Base-by-base conservation (phyloP, 75 land plant species). In the Cunninghamia lanceolata region DNA sequence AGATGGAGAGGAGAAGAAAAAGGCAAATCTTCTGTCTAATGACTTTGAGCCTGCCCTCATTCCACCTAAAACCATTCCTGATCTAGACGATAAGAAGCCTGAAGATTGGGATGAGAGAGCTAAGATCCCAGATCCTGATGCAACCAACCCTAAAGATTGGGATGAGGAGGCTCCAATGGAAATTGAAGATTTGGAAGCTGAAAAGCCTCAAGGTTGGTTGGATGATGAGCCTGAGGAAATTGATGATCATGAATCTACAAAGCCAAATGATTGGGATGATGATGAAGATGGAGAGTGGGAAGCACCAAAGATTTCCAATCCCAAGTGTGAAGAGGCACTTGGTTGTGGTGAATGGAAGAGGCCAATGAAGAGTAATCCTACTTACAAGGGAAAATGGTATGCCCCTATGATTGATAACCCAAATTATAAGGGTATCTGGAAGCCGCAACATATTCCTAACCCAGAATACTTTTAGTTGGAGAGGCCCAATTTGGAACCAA, bases 71-170 rank as follows among this genome's bases (percentile, higher is more conserved):
- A n/a, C n/a, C n/a, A n/a, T n/a, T n/a, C n/a, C n/a, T n/a, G n/a
- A n/a, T n/a, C n/a, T n/a, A n/a, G n/a, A n/a, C n/a, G n/a, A n/a
- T n/a, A n/a, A n/a, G n/a, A n/a, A n/a, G n/a, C n/a, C n/a, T n/a
- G n/a, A n/a, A n/a, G n/a, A n/a, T n/a, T 97, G 99, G 99, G 99
- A 97, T 91, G 99, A 97, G 89, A 94, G 97, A 47, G 95, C 89
- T 5, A 96, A 96, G 83, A 97, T 97, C 86, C 92, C 96, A 13
- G 99, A 97, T 85, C 94, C 95, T 25, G 89, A 93, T 85, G 97
- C 95, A 0, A 89, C 84, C 8, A 97, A 97, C 83, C 97, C 99
- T 75, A 93, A 95, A 32, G 98, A 97, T 83, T 97, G 99, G 99
- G 94, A 97, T 88, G 99, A 97, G 87, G 93, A 94, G 87, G 97